Conservation (phyloP, 768 basidiomycete genomes). For the Hydnomerulius pinastri region DNA sequence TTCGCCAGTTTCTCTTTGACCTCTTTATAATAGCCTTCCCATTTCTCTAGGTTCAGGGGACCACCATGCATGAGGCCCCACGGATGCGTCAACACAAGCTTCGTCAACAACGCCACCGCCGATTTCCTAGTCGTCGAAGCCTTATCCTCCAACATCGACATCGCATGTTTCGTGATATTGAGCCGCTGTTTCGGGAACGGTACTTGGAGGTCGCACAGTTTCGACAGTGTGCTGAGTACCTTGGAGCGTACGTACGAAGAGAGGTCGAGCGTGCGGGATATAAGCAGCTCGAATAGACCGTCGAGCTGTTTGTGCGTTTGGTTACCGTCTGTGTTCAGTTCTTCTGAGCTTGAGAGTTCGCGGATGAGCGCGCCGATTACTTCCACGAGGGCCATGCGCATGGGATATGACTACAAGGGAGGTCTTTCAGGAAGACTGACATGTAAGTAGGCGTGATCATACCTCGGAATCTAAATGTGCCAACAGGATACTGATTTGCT, state of each 20-base stretch:
- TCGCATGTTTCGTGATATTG: conserved; percentile 71
- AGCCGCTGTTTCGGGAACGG: conserved; percentile 90
- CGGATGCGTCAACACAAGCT: conserved; percentile 84
- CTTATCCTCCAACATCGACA: conserved; percentile 87
- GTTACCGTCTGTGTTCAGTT: conserved; percentile 47
- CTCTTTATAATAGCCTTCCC: conserved; percentile 69
- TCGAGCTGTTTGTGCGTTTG: conserved; percentile 70
- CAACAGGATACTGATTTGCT: conserved; percentile 85
- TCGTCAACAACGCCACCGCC: conserved; percentile 73
- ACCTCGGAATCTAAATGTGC: conserved; percentile 93
- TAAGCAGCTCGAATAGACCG: conserved; percentile 78
- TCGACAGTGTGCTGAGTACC: conserved; percentile 74
- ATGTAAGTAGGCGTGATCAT: conserved; percentile 11
- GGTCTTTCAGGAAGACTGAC: background rate
- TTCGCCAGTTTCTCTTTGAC: conserved; percentile 66
- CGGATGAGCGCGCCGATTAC: conserved; percentile 83
- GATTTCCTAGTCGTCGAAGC: conserved; percentile 83
- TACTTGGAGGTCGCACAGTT: conserved; percentile 71
- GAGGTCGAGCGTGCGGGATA: conserved; percentile 85
- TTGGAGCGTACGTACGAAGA: conserved; percentile 92
- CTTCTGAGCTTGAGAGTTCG: conserved; percentile 65
- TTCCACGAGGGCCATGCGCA: conserved; percentile 94
- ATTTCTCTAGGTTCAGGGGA: conserved; percentile 66
- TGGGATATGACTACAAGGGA: conserved; percentile 77
- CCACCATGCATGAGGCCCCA: conserved; percentile 87